Evolutionary conservation across 2,329 filamentous ascomycete genomes (phyloP).

Genomic region (Fusarium sp.): DNA sequence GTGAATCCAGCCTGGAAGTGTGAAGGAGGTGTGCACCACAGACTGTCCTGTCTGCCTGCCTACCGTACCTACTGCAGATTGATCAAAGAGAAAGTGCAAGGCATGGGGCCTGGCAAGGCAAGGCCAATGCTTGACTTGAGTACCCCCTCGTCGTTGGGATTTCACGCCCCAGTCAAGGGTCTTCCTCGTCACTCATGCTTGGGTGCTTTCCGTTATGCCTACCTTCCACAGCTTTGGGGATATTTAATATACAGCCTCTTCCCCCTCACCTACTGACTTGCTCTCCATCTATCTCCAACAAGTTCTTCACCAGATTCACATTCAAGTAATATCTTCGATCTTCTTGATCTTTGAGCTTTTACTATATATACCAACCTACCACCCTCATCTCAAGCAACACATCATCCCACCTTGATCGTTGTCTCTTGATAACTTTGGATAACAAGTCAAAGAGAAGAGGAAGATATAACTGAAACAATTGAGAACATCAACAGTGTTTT

Average conservation of each 20-base stretch:
- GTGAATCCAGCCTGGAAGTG: constrained; percentile 11
- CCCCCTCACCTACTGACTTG: constrained; percentile 43
- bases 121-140: constrained; percentile 14
- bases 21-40: constrained; percentile 11
- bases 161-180: constrained; percentile 17
- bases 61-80: constrained; percentile 10
- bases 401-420: constrained; percentile 11
- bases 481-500: constrained; percentile 22
- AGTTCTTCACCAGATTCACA: constrained; percentile 34
- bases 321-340: constrained; percentile 33
- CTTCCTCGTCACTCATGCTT: constrained; percentile 39
- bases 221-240: constrained; percentile 42
- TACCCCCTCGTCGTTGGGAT: constrained; percentile 15
- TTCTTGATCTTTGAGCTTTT: constrained; percentile 26
- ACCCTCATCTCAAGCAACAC: constrained; percentile 27
- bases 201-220: constrained; percentile 27
- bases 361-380: constrained; percentile 20
- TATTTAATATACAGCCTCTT: constrained; percentile 51
- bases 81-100: constrained; percentile 15
- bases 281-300: constrained; percentile 43
- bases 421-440: constrained; percentile 30
- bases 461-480: constrained; percentile 29
- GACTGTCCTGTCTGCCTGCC: neutral
- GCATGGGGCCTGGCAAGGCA: constrained; percentile 12
- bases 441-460: constrained; percentile 32